Evolutionary conservation across 306 rosid species (phyloP), one percentile per base, ranked within the genome.

Genomic region (Cyamopsis tetragonoloba): DNA sequence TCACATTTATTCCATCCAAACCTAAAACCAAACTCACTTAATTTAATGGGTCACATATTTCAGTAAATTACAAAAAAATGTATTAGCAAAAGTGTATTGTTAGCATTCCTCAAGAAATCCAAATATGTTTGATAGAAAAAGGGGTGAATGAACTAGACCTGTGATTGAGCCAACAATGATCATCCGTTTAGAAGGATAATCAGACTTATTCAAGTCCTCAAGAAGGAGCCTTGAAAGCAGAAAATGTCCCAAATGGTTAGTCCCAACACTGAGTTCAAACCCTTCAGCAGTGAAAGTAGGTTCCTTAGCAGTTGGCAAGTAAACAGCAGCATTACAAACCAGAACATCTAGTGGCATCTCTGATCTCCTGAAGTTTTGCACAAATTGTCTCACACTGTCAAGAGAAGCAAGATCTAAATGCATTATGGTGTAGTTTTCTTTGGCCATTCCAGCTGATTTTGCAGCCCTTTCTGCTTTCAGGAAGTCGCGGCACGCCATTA

Each of bases 401-500:
- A 91, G 85, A 24, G 97, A 91, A 22, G 97, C 81, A 34, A 91
- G 96, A 87, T 91, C 97, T 31, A 91, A 58, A 68, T 91, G 97
- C 89, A 86, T 86, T 6, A 91, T 74, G 58, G 80, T 84, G 78
- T 86, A 88, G 83, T 82, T 86, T 67, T 88, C 97, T 71, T 86
- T 88, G 6, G 76, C 10, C 0, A 91, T 86, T 62, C 97, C 97
- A 5, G 89, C 87, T n/a, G 91, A 60, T 62, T 91, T 91, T 49
- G 96, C 97, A 31, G 96, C 97, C 72, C 92, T 87, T 75, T 91
- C 97, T 8, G 95, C 77, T 82, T 91, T 91, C 51, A 91, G 97
- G 77, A 85, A 91, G 75, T 91, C 96, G 79, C 97, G 84, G 81
- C 97, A 91, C 10, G 97, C 97, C 97, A 91, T 86, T 72, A 86